These are phyloP conservation scores for Eurotiales sp. DNA, from an alignment of 2,329 filamentous ascomycete genomes.

Conservation along the genomic window DNA sequence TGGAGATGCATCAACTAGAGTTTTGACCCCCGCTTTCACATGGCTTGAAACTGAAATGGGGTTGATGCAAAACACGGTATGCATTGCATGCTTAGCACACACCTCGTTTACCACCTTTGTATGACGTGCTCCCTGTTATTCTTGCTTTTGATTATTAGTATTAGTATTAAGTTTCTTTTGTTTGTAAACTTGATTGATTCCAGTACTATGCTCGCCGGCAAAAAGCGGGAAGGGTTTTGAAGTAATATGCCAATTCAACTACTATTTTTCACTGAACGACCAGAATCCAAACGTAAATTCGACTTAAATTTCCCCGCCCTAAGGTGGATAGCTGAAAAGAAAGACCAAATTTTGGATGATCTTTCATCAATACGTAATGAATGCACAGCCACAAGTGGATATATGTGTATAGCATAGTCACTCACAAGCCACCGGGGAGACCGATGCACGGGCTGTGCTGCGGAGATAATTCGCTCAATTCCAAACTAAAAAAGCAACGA, in stretches of 20 bases:
- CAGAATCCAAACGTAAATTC: too few relatives aligned
- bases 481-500: background rate
- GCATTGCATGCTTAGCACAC: background rate
- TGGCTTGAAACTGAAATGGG: too few relatives aligned
- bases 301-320: too few relatives aligned
- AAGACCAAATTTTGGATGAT: too few relatives aligned
- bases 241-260: too few relatives aligned
- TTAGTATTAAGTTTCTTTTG: background rate
- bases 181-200: background rate
- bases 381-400: too few relatives aligned
- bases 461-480: conserved; percentile 10
- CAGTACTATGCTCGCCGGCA: background rate
- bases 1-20: background rate
- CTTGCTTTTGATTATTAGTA: conserved; percentile 2
- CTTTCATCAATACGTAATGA: too few relatives aligned
- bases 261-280: background rate
- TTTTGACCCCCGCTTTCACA: background rate
- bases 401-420: too few relatives aligned
- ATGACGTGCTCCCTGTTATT: conserved; percentile 10
- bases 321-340: too few relatives aligned
- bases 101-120: conserved; percentile 1
- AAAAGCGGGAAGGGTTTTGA: background rate
- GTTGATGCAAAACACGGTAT: background rate
- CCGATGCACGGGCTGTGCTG: conserved; percentile 4
- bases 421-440: conserved; percentile 5